These are phyloP conservation scores for Wickerhamomyces sp. DNA, from an alignment of 1,139 yeast genomes.

Conservation along the genomic window DNA sequence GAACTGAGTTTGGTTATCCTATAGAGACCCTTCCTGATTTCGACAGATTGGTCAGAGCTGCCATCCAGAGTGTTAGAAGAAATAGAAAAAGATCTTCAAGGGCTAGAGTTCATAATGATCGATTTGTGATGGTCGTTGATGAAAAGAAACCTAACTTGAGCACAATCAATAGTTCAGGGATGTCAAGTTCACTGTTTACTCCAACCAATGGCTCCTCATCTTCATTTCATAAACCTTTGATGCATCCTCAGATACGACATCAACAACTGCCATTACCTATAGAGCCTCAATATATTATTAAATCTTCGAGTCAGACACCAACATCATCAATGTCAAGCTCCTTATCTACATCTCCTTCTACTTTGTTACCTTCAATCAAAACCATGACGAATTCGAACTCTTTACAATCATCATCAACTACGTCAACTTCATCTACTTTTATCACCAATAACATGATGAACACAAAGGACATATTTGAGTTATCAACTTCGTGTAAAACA, in stretches of 20 bases:
- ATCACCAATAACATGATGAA: slow-evolving; percentile 1
- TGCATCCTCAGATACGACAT: slow-evolving; percentile 1
- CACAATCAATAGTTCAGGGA: background rate
- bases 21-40: slow-evolving; percentile 59
- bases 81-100: slow-evolving; percentile 53
- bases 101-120: slow-evolving; percentile 17
- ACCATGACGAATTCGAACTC: slow-evolving; percentile 5
- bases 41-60: slow-evolving; percentile 87
- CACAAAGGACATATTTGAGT: background rate
- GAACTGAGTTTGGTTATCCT: slow-evolving; percentile 73
- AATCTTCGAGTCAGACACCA: slow-evolving; percentile 1
- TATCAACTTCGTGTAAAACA: slow-evolving; percentile 10
- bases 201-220: background rate
- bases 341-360: slow-evolving; percentile 8
- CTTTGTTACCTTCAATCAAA: slow-evolving; percentile 18
- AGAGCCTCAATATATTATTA: background rate
- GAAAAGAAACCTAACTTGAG: background rate
- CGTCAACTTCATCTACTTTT: slow-evolving; percentile 8
- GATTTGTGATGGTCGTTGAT: slow-evolving; percentile 11
- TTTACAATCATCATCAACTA: slow-evolving; percentile 3
- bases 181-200: slow-evolving; percentile 1
- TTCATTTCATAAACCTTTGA: too few species aligned
- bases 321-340: slow-evolving; percentile 9
- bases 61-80: slow-evolving; percentile 75
- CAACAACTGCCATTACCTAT: background rate